A percentile compares a stretch with the other conserved stretches of the same genome.
phyloP scores from a whole-genome alignment of 2,329 filamentous ascomycete species.

The Aschersonia sp. region DNA sequence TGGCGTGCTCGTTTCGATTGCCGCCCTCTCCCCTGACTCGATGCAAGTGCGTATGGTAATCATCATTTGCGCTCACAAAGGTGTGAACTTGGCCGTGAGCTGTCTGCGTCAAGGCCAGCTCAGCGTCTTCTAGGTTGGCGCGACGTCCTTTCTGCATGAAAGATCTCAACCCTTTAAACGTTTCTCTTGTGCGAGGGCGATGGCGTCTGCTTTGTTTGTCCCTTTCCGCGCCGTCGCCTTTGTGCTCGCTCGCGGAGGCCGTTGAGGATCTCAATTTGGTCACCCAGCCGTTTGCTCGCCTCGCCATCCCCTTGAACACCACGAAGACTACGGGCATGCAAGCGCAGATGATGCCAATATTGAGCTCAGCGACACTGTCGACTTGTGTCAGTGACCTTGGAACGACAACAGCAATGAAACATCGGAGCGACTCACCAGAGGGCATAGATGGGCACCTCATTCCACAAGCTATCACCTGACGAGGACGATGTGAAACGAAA shows the following conservation, averaged over 20 bases:
- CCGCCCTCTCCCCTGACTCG: too few relatives aligned
- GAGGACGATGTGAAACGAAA: neutral
- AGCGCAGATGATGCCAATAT: neutral
- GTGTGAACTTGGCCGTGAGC: neutral
- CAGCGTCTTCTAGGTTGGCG: neutral
- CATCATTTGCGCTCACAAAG: neutral
- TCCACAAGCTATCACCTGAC: neutral
- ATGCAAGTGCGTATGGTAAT: neutral
- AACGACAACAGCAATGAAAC: neutral
- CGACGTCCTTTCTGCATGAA: neutral
- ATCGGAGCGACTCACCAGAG: neutral
- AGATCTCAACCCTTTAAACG: neutral
- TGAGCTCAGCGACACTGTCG: neutral
- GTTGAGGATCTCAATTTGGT: neutral
- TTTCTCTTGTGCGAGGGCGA: neutral
- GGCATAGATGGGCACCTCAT: neutral
- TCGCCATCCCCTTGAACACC: neutral
- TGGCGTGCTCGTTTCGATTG: too few relatives aligned
- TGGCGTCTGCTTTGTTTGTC: neutral
- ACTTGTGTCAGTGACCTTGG: neutral
- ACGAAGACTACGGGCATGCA: neutral
- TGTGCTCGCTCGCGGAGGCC: neutral
- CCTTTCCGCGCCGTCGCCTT: neutral
- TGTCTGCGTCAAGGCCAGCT: neutral
- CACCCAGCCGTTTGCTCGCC: neutral